Conservation (phyloP, 2,329 filamentous ascomycete species). For the Thyridium curvatum region DNA sequence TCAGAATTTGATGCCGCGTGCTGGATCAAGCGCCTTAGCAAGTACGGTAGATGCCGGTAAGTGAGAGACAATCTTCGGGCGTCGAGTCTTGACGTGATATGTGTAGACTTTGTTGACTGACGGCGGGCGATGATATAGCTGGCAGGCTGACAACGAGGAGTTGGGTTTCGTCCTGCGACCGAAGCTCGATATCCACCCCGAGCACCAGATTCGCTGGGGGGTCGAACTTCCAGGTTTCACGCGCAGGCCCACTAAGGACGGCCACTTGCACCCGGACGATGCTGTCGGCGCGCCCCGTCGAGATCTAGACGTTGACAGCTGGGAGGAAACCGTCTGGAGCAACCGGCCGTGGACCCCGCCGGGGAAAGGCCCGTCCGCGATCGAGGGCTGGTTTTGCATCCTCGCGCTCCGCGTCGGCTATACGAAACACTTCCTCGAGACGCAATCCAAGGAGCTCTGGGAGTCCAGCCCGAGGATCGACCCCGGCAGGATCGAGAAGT, state of each 20-base stretch:
- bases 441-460: constrained; percentile 4
- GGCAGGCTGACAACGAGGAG: constrained; percentile 10
- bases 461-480: neutral
- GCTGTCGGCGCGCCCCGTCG: constrained; percentile 10
- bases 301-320: constrained; percentile 6
- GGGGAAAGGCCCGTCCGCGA: constrained; percentile 1
- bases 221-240: too few relatives aligned
- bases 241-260: too few relatives aligned
- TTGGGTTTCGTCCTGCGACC: constrained; percentile 21
- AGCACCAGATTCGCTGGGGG: constrained; percentile 20
- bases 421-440: constrained; percentile 13
- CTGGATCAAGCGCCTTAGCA: constrained; percentile 20
- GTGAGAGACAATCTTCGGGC: neutral
- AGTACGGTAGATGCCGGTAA: constrained; percentile 17
- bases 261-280: constrained; percentile 6
- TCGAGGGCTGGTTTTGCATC: constrained; percentile 16
- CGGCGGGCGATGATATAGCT: constrained; percentile 7
- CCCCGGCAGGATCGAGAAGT: too few relatives aligned
- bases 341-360: constrained; percentile 1
- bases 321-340: constrained; percentile 7
- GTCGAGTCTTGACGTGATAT: too few relatives aligned
- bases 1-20: constrained; percentile 19
- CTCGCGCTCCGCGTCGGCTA: constrained; percentile 19
- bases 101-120: too few relatives aligned
- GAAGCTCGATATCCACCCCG: constrained; percentile 18